Base-by-base conservation (phyloP, 306 rosid genomes). In the Glycyrrhiza uralensis region DNA sequence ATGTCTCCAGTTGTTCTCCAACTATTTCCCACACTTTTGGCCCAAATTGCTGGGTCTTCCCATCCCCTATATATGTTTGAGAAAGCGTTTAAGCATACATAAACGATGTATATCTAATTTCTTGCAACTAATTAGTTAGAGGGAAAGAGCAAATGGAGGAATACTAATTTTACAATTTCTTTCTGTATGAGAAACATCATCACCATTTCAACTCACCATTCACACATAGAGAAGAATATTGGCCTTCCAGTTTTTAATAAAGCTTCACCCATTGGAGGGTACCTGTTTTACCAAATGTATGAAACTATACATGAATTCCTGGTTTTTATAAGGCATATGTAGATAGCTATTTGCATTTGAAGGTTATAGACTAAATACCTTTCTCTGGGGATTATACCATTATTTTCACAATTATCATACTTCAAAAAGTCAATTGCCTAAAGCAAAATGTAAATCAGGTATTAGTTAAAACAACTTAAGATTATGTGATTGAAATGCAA, bases 401-500 rank as follows among this genome's bases (percentile, higher is more conserved):
- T 23, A 14, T 63, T 23, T 19, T 80, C 38, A 78, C 95, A 89
- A 29, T 89, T 89, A 72, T 89, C 95, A 74, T 89, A 89, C 75
- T 89, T 89, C 82, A 86, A 79, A 75, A 84, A 89, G 72, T 89
- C 95, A 47, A 89, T 5, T 28, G n/a, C n/a, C 90, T 88, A 20
- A 38, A 17, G 29, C 9, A 24, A 14, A 8, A 33, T 60, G 51
- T 3, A 30, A 50, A 22, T 4, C 20, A 41, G 6, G 23, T 60
- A 10, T 52, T 54, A 14, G 63, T 67, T 13, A 17, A 11, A 6
- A 13, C 18, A 44, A 13, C 50, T 44, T 44, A 44, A n/a, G 2
- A 45, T 45, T 14, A 45, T 17, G 13, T 54, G 1, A 11, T 26
- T 4, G 4, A 13, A 45, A 63, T 38, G 51, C n/a, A 36, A 66